These are phyloP conservation scores for Exophiala alcalophila DNA, from an alignment of 2,329 filamentous ascomycete genomes.

Conservation along the genomic window DNA sequence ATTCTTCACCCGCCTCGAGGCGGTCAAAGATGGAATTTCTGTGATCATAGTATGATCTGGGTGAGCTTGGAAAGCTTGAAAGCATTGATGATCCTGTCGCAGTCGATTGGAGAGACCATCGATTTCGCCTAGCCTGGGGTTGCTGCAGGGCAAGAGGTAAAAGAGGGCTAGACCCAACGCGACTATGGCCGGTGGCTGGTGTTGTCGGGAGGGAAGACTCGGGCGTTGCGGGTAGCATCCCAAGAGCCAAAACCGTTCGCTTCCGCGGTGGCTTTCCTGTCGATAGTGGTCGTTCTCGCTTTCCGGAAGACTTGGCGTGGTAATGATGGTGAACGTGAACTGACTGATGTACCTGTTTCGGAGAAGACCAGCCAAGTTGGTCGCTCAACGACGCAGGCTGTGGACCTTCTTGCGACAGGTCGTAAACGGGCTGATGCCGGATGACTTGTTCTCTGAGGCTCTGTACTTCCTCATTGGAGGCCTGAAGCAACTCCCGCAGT, in stretches of 20 bases:
- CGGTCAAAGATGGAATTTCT: conserved; percentile 77
- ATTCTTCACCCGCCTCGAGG: conserved; percentile 60
- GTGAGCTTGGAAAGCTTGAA: conserved; percentile 78
- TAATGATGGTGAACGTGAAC: conserved; percentile 95
- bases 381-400: conserved; percentile 55
- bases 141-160: conserved; percentile 41
- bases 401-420: too few species aligned
- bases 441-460: conserved; percentile 76
- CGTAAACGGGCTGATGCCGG: conserved; percentile 67
- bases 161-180: conserved; percentile 35
- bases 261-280: conserved; percentile 37
- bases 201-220: conserved; percentile 35
- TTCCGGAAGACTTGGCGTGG: conserved; percentile 55
- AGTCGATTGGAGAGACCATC: conserved; percentile 64
- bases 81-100: conserved; percentile 59
- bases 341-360: conserved; percentile 61
- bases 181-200: conserved; percentile 33
- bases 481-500: conserved; percentile 82
- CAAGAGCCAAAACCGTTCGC: conserved; percentile 23
- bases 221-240: conserved; percentile 21
- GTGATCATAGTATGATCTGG: conserved; percentile 65
- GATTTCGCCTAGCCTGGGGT: conserved; percentile 55
- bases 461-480: conserved; percentile 92
- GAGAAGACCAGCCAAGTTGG: conserved; percentile 59
- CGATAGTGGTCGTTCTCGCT: conserved; percentile 59